Evolutionary conservation across 2,329 filamentous ascomycete species (phyloP), one percentile per base, ranked within the genome.

Genomic region (Clonostachys solani): DNA sequence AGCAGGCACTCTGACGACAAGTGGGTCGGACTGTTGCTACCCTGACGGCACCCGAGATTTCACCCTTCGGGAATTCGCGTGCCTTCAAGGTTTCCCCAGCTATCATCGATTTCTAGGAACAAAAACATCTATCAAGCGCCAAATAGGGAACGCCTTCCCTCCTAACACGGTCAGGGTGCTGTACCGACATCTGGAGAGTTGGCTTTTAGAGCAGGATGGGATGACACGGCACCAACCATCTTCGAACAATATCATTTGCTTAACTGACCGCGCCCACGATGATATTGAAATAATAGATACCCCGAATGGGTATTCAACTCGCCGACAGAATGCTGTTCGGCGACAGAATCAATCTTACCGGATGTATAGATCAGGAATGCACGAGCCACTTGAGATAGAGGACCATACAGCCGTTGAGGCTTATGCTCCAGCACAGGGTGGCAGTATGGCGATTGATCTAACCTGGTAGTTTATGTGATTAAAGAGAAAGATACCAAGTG

Each of bases 111-210:
- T 92, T 56, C 50, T 66, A 0, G 66, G 65, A 0, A 68, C 62
- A 0, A 60, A 63, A 16, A 65, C 61, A 1, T 61, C 58, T 13
- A 66, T 80, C 15, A 77, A 77, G 53, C 77, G 72, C 52, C 87
- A 91, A 60, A 87, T 92, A 52, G 89, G 89, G 0, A 92, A 94
- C 56, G 89, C 88, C 0, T 89, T 92, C 15, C 86, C 89, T 0
- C 81, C 87, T 0, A 67, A 67, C 29, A 74, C 77, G 0, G 80
- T 80, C 4, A 64, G 65, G 23, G 63, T 73, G 0, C 56, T 82
- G 0, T 80, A 75, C 50, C 57, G 60, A n/a, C 74, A 79, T 43
- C 55, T 82, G 9, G 61, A 71, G 16, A 51, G 60, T 8, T 77
- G 71, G 65, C 57, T 82, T 2, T 59, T 77, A 13, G 51, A 59